Evolutionary conservation across 2,329 filamentous ascomycete species (phyloP), one percentile per base, ranked within the genome.

Genomic region (Neofusicoccum cordaticola): DNA sequence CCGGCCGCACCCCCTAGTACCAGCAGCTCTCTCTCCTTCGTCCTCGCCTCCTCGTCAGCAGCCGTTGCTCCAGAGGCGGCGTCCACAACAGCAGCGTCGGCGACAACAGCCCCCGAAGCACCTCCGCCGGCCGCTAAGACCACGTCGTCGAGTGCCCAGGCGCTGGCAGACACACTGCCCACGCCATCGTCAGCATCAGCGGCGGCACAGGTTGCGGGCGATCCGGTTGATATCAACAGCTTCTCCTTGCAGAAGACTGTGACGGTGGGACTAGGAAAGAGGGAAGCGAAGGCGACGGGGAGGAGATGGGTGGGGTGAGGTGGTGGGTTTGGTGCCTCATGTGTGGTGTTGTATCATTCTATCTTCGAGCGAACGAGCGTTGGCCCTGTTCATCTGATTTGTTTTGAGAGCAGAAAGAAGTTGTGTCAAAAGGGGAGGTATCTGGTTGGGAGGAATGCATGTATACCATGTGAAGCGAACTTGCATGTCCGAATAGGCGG

Each of bases 181-280:
- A 58, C 53, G 8, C 6, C 27, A 31, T 31, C 27, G 27, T 31
- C 27, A 31, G 27, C 27, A 31, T 17, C 19, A 13, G 45, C 27
- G 2, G 34, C 52, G 37, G 50, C 44, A 8, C 34, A 48, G 39
- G 27, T 35, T 2, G 37, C 17, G 35, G 71, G 70, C 22, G 66
- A 66, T 19, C 73, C 74, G 2, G 77, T 78, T 42, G 71, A 78
- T 53, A 74, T 78, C 64, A 71, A 70, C 37, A 77, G 72, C 5
- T 67, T 77, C 37, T 42, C 56, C 37, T 66, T 78, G 67, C 72
- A 76, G 66, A 74, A 71, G 47, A 70, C 70, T 5, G 74, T 78
- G 1, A 77, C 75, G 4, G 75, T 77, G 8, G 73, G 73, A 31
- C 47, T 78, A 44, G 74, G 74, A 4, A 65, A 61, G 67, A 67